Conservation (phyloP, 1,139 yeast genomes). For the Magnusiomyces sp. region DNA sequence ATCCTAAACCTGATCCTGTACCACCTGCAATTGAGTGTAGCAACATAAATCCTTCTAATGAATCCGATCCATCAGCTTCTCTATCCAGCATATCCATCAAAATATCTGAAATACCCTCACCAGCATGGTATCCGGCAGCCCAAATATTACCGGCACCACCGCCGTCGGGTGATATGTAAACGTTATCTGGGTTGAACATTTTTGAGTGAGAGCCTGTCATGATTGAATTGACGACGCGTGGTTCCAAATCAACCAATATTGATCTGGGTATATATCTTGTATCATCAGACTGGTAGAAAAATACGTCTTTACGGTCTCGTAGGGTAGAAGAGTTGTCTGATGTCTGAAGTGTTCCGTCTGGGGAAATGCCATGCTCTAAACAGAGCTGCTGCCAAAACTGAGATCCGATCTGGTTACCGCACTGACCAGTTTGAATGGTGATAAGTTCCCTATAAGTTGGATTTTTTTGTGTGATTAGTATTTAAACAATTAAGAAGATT, state of each 20-base stretch:
- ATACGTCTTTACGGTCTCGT: conserved; percentile 73
- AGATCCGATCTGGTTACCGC: conserved; percentile 93
- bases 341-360: conserved; percentile 54
- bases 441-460: conserved; percentile 40
- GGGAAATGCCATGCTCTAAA: conserved; percentile 72
- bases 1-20: conserved; percentile 94
- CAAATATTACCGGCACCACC: conserved; percentile 87
- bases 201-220: conserved; percentile 44
- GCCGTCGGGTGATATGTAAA: conserved; percentile 72
- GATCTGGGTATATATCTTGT: conserved; percentile 83
- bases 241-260: conserved; percentile 77
- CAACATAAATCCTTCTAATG: conserved; percentile 81
- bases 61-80: conserved; percentile 87
- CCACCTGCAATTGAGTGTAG: conserved; percentile 98
- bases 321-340: conserved; percentile 28
- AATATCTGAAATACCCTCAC: conserved; percentile 58
- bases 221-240: conserved; percentile 72
- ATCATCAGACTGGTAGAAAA: conserved; percentile 72
- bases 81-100: conserved; percentile 77
- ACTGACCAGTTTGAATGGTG: conserved; percentile 72
- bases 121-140: conserved; percentile 84
- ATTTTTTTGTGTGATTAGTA: neutral
- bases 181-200: conserved; percentile 76
- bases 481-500: neutral
- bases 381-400: conserved; percentile 91